These are phyloP conservation scores for Tuber magnatum DNA, from an alignment of 495 filamentous ascomycete species.

Conservation along the genomic window DNA sequence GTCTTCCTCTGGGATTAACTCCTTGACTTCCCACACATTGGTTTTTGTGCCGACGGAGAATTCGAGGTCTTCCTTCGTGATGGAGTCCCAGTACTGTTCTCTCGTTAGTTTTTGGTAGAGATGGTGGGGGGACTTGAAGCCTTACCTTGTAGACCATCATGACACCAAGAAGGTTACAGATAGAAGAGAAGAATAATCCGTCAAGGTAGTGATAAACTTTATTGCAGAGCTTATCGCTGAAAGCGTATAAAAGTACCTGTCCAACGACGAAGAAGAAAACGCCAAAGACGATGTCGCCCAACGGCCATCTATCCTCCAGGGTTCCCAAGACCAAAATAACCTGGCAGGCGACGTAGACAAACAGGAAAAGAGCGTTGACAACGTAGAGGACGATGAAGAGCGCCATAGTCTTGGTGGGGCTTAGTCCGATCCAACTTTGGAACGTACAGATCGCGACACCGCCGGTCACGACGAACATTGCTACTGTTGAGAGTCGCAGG, in stretches of 20 bases:
- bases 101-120: constrained; percentile 18
- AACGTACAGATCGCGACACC: constrained; percentile 86
- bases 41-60: constrained; percentile 92
- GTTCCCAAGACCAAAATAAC: constrained; percentile 81
- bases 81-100: constrained; percentile 92
- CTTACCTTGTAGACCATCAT: constrained; percentile 99
- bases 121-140: constrained; percentile 24
- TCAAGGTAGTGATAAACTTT: constrained; percentile 87
- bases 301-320: constrained; percentile 88
- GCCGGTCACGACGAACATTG: constrained; percentile 80
- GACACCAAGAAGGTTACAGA: constrained; percentile 86
- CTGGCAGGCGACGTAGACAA: constrained; percentile 83
- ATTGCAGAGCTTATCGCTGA: constrained; percentile 78
- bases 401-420: constrained; percentile 75
- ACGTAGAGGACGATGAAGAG: constrained; percentile 91
- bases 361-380: constrained; percentile 75
- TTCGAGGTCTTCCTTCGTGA: constrained; percentile 96
- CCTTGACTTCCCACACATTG: constrained; percentile 99
- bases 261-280: constrained; percentile 86
- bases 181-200: constrained; percentile 87
- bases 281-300: constrained; percentile 89
- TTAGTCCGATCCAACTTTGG: constrained; percentile 80
- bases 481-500: constrained; percentile 64
- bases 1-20: constrained; percentile 82
- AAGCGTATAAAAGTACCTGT: constrained; percentile 86